Percentiles rank a stretch among this genome's conserved stretches.
Conservation (phyloP, 2,329 filamentous ascomycete genomes). For the Fonsecaea pedrosoi region DNA sequence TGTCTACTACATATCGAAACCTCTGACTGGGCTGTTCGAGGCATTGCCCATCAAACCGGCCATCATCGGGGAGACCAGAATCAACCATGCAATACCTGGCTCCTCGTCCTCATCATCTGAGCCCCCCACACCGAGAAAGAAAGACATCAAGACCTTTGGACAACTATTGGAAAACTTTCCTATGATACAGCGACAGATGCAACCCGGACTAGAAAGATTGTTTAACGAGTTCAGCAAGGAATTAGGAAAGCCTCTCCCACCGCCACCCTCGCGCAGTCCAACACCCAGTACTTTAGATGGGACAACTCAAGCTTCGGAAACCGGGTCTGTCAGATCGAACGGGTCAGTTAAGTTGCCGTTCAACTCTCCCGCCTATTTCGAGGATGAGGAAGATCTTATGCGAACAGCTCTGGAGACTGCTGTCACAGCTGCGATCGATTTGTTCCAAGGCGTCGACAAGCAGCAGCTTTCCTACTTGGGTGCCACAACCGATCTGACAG, state of each 20-base stretch:
- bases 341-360: constrained; percentile 55
- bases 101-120: constrained; percentile 42
- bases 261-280: constrained; percentile 59
- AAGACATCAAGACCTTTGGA: constrained; percentile 87
- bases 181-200: constrained; percentile 96
- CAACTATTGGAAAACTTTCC: constrained; percentile 91
- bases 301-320: constrained; percentile 41
- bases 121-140: constrained; percentile 69
- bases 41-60: constrained; percentile 57
- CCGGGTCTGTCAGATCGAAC: constrained; percentile 44
- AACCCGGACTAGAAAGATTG: constrained; percentile 83
- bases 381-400: constrained; percentile 92
- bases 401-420: constrained; percentile 86
- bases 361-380: constrained; percentile 73
- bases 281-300: constrained; percentile 29
- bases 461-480: constrained; percentile 90
- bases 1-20: constrained; percentile 92
- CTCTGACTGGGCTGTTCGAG: constrained; percentile 83
- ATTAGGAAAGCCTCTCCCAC: constrained; percentile 82
- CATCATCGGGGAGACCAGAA: constrained; percentile 39
- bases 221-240: constrained; percentile 88
- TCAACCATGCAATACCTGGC: constrained; percentile 30
- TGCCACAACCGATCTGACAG: constrained; percentile 90
- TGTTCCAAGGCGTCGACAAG: constrained; percentile 95
- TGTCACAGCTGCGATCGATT: constrained; percentile 89